Conservation (phyloP, 2,329 filamentous ascomycete genomes). For the Penicillium digitatum region DNA sequence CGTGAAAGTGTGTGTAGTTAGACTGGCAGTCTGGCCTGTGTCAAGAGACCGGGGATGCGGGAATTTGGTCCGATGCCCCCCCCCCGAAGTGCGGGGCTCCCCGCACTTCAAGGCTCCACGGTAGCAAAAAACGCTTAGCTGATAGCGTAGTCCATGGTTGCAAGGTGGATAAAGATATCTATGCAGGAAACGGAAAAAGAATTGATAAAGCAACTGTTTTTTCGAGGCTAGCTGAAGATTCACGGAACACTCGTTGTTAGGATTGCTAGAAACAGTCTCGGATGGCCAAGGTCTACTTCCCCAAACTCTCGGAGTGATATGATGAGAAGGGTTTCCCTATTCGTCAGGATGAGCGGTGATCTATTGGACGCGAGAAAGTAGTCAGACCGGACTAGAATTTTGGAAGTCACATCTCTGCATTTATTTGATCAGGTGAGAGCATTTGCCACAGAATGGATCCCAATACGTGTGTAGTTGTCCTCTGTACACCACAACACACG, state of each 20-base stretch:
- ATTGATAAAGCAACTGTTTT: background rate
- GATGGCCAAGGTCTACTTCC: background rate
- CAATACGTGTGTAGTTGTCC: background rate
- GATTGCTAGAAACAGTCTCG: background rate
- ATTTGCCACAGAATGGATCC: background rate
- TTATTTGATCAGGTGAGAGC: background rate
- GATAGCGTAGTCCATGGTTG: background rate
- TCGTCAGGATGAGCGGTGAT: background rate
- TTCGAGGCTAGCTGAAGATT: too few species aligned
- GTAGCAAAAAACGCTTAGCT: background rate
- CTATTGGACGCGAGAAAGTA: background rate
- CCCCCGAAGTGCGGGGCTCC: background rate
- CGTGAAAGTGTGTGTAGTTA: background rate
- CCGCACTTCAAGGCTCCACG: conserved; percentile 1
- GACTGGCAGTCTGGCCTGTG: background rate
- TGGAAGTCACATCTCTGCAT: background rate
- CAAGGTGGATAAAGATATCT: background rate
- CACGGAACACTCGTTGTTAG: background rate
- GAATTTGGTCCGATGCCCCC: background rate
- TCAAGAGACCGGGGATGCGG: background rate
- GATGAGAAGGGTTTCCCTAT: background rate
- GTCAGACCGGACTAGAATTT: background rate
- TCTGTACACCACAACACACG: background rate
- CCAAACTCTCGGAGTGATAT: background rate
- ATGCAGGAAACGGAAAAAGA: background rate